Conservation (phyloP, 495 filamentous ascomycete species). For the Penicillium arizonense region DNA sequence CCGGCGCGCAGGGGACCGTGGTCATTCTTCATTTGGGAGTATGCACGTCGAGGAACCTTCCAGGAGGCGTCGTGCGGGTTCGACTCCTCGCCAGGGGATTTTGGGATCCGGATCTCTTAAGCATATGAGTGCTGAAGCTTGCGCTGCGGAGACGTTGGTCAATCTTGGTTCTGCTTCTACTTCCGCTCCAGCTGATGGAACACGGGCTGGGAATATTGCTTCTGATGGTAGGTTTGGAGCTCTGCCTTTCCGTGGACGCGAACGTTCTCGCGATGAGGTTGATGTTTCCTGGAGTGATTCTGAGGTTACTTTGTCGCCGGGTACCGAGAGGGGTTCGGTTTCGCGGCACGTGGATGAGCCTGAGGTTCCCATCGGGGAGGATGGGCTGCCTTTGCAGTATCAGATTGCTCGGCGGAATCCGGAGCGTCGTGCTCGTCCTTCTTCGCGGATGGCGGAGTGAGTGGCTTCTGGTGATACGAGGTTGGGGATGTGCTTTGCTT, state of each 20-base stretch:
- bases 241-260: too few species aligned
- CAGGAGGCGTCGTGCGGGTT: not conserved
- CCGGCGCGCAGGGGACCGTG: conserved; percentile 17
- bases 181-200: too few species aligned
- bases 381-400: not conserved
- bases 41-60: conserved; percentile 9
- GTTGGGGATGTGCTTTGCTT: not conserved
- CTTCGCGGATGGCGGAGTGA: conserved; percentile 1
- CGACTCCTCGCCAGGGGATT: too few species aligned
- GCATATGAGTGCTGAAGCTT: too few species aligned
- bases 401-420: conserved; percentile 8
- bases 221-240: too few species aligned
- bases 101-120: too few species aligned
- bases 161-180: too few species aligned
- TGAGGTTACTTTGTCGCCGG: not conserved
- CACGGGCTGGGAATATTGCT: too few species aligned
- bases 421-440: conserved; percentile 5
- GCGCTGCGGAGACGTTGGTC: too few species aligned
- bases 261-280: not conserved
- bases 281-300: not conserved
- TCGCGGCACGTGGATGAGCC: not conserved
- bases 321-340: not conserved
- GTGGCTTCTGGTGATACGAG: not conserved
- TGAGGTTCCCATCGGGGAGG: not conserved
- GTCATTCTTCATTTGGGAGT: conserved; percentile 16